Base-by-base conservation (phyloP, 2,329 filamentous ascomycete species). In the Diaporthe longicolla region DNA sequence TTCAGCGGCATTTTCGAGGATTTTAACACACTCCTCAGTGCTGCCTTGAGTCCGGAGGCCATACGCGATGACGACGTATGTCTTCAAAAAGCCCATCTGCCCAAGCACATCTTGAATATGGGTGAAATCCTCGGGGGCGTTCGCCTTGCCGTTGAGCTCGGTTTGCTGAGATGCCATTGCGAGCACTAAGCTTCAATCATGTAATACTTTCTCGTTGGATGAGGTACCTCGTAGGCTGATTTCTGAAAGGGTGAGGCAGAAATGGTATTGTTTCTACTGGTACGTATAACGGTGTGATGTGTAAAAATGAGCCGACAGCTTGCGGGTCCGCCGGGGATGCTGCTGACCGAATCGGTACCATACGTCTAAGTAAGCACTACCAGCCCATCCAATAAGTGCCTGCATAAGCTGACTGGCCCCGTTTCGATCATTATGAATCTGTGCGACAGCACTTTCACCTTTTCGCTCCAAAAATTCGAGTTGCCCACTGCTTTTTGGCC, bases 71-170 rank as follows among this genome's bases (percentile, higher is more conserved):
- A 48, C 52, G 15, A 70, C 48, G 61, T 75, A 75, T 32, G 72
- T 72, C 29, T 75, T 74, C 15, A 74, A 43, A n/a, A 69, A 69
- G 11, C 24, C 55, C 50, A 71, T 50, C 61, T 75, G 74, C 8
- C 74, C 74, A 5, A 75, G 55, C 6, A 75, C 72, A 43, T 75
- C 74, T 65, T 71, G 71, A 19, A 73, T 45, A n/a, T 73, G 73
- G 2, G 35, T 37, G 29, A 75, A 71, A 4, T 52, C 69, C n/a
- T 24, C 11, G 4, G 40, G 2, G 24, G 45, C 29, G 11, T 10
- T 40, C 3, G 45, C 40, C 29, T 17, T 24, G 35, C 63, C 59
- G 7, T 40, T 40, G n/a, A 11, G 7, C 24, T 45, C 21, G 11
- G 37, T 48, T 35, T 43, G 1, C 13, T 57, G 48, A 7, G n/a